Evolutionary conservation across 106 monocot species (phyloP).

Genomic region (Vanilla planifolia): DNA sequence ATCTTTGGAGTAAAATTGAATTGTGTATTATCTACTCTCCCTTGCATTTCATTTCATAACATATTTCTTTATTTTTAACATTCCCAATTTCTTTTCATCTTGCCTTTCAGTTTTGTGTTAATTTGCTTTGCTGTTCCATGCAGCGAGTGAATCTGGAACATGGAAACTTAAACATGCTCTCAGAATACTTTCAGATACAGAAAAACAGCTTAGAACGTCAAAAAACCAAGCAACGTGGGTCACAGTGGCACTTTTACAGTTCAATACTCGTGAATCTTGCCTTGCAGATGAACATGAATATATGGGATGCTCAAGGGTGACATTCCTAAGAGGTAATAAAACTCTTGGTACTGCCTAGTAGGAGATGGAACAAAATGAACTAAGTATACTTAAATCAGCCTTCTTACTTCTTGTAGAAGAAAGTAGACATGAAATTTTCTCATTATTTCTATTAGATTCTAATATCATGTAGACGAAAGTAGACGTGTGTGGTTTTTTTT

Average conservation of each 20-base stretch:
- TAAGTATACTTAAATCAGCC: background rate
- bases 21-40: no score
- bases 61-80: no score
- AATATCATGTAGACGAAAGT: no score
- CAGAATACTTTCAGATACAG: constrained; percentile 88
- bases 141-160: constrained; percentile 57
- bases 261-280: constrained; percentile 45
- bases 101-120: background rate
- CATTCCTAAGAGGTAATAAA: constrained; percentile 50
- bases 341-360: background rate
- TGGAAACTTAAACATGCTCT: constrained; percentile 70
- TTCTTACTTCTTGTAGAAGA: background rate
- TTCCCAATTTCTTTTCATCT: background rate
- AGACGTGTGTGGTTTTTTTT: no score
- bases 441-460: background rate
- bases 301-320: constrained; percentile 15
- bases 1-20: no score
- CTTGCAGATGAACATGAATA: constrained; percentile 28
- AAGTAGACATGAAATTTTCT: background rate
- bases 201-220: constrained; percentile 91
- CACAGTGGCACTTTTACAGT: constrained; percentile 96
- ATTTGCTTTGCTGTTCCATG: constrained; percentile 2
- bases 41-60: no score
- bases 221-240: constrained; percentile 97
- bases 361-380: background rate